A percentile compares a stretch with the other conserved stretches of the same genome.
phyloP scores from a whole-genome alignment of 805 yeast genomes.

The Ogataea dorogensis region DNA sequence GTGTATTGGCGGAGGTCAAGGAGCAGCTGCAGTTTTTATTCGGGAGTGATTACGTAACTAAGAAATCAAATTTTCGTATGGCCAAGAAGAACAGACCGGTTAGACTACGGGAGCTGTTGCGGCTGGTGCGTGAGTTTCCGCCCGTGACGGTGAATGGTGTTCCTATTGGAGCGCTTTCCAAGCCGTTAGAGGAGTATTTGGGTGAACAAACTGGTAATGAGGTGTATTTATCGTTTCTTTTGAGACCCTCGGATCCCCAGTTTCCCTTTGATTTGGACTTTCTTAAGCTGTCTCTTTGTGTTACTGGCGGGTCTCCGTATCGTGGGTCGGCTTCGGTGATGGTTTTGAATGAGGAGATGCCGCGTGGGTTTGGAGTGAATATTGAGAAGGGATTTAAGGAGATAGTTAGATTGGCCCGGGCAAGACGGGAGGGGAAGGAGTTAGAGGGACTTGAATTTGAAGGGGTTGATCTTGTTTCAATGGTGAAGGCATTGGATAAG shows the following conservation, averaged over 20 bases:
- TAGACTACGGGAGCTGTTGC: slow-evolving; percentile 27
- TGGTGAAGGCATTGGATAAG: slow-evolving; percentile 53
- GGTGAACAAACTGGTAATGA: slow-evolving; percentile 18
- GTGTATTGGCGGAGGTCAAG: slow-evolving; percentile 99
- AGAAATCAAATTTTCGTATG: slow-evolving; percentile 4
- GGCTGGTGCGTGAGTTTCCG: slow-evolving; percentile 19
- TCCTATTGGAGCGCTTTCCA: slow-evolving; percentile 20
- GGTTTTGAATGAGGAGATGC: slow-evolving; percentile 66
- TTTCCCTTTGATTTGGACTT: slow-evolving; percentile 62
- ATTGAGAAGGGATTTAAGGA: slow-evolving; percentile 62
- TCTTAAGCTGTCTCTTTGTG: slow-evolving; percentile 50
- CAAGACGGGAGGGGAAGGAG: slow-evolving; percentile 23
- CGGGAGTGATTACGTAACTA: slow-evolving; percentile 55
- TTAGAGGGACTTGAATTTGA: slow-evolving; percentile 33
- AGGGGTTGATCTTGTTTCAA: slow-evolving; percentile 53
- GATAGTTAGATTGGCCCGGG: slow-evolving; percentile 42
- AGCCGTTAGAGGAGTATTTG: slow-evolving; percentile 21
- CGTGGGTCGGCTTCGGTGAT: slow-evolving; percentile 43
- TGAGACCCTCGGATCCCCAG: slow-evolving; percentile 67
- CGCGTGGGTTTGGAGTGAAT: slow-evolving; percentile 64
- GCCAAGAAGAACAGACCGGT: neutral
- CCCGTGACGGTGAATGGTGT: slow-evolving; percentile 35
- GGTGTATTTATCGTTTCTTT: slow-evolving; percentile 43
- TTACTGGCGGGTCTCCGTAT: slow-evolving; percentile 57
- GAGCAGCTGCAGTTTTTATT: slow-evolving; percentile 87